These are phyloP conservation scores for Pestalotiopsis sp. DNA, from an alignment of 2,329 filamentous ascomycete genomes.

Conservation along the genomic window DNA sequence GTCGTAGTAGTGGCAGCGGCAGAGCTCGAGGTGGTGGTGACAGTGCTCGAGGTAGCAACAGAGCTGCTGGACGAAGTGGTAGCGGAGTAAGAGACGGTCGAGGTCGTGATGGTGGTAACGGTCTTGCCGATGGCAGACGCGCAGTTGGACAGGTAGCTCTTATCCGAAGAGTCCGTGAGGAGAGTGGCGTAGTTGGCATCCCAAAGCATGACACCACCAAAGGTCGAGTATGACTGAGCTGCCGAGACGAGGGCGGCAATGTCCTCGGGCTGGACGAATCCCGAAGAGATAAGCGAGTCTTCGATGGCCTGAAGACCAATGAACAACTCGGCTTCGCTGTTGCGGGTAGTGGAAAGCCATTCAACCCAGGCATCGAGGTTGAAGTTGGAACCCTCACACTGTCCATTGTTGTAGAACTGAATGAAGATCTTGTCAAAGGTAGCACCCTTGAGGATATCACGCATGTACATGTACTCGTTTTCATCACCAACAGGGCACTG, in stretches of 20 bases:
- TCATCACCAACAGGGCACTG: slow-evolving; percentile 41
- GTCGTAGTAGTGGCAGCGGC: not conserved
- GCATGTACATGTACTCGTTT: slow-evolving; percentile 32
- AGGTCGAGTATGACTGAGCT: slow-evolving; percentile 35
- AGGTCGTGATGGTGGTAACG: slow-evolving; percentile 4
- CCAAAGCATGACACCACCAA: slow-evolving; percentile 51
- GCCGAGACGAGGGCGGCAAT: slow-evolving; percentile 42
- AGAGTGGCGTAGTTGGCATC: slow-evolving; percentile 39
- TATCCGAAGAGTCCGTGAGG: slow-evolving; percentile 32
- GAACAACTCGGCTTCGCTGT: slow-evolving; percentile 46
- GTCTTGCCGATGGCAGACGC: slow-evolving; percentile 30
- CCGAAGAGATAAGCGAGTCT: slow-evolving; percentile 20
- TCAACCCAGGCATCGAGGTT: slow-evolving; percentile 47
- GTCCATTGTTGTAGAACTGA: slow-evolving; percentile 56
- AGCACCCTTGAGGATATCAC: slow-evolving; percentile 39
- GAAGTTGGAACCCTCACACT: slow-evolving; percentile 35
- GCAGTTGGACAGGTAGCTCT: slow-evolving; percentile 41
- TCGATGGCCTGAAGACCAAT: slow-evolving; percentile 43
- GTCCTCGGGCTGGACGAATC: slow-evolving; percentile 36
- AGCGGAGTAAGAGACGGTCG: slow-evolving; percentile 1
- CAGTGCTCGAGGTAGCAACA: not conserved
- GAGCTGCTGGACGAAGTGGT: slow-evolving; percentile 7
- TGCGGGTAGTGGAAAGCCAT: slow-evolving; percentile 36
- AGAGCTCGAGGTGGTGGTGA: slow-evolving; percentile 6
- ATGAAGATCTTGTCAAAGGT: slow-evolving; percentile 43